Base-by-base conservation (phyloP, 2,329 filamentous ascomycete species). In the Penicillium sclerotigenum region DNA sequence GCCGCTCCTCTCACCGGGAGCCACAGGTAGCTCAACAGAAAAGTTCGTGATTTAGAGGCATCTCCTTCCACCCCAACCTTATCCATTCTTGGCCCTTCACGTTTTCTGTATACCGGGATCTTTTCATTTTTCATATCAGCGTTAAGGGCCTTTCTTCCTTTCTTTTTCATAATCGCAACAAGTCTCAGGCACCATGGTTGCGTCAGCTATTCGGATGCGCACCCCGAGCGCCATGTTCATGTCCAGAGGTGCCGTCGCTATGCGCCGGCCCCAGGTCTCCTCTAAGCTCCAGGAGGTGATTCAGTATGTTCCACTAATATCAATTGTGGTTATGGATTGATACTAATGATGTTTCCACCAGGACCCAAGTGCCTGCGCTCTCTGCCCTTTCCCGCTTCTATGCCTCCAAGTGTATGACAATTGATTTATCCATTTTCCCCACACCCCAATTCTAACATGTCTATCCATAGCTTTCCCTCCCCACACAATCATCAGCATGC, bases 401-500 rank as follows among this genome's bases (percentile, higher is more conserved):
- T 82, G 85, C 85, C 73, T 86, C 84, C 56, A 87, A 87, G 79
- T 85, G 84, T 87, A 78, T 72, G 81, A 24, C 36, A 54, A 47
- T 55, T 56, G 51, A 54, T 31, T 67, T 49, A 52, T 57, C 37
- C 26, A 49, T 33, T 18, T 56, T 34, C 53, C 36, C 43, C 26
- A 31, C 26, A 22, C 16, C 22, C 40, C 47, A 49, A 46, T 49
- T 49, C 59, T 62, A 54, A 59, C 57, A 55, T 59, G 57, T 59
- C 60, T 68, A 47, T 67, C 58, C 54, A 61, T 81, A 94, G 95
- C 93, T 47, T 97, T 90, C 81, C 95, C 94, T 65, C 86, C 91
- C 66, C 94, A 99, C 81, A 93, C 89, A 67, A 82, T 99, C 77
- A 87, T 99, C 80, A 94, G 86, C 82, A 99, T 99, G 94, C 94